Percentiles rank a stretch among this genome's conserved stretches.
Conservation (phyloP, 139 green algal species). For the Tetraselmis chui region DNA sequence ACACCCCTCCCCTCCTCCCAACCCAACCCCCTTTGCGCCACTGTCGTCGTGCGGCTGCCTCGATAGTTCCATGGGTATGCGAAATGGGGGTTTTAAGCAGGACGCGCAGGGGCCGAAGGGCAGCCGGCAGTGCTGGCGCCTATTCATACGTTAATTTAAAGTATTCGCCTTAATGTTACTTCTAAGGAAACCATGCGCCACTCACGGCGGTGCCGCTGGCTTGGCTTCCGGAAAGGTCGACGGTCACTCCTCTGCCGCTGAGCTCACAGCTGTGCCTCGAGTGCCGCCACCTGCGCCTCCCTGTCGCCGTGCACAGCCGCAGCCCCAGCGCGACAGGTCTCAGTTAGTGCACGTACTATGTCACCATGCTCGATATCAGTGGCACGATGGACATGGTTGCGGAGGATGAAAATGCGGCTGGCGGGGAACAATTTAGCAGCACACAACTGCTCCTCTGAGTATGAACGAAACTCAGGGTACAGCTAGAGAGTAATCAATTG, state of each 20-base stretch:
- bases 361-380: not conserved
- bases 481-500: not conserved
- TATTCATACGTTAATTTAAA: no score
- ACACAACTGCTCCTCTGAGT: no score
- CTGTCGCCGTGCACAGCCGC: not conserved
- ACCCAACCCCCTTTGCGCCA: no score
- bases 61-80: not conserved
- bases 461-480: not conserved
- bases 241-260: not conserved
- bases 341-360: no score
- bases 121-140: no score
- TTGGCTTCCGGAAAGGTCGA: no score
- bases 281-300: not conserved
- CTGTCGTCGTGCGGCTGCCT: not conserved
- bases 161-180: not conserved
- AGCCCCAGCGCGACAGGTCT: no score
- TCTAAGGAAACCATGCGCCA: not conserved
- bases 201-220: not conserved
- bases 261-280: not conserved
- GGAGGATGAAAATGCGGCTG: not conserved
- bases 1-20: no score
- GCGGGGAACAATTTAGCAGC: no score
- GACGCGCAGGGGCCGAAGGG: no score
- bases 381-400: not conserved
- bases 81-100: no score